phyloP scores from a whole-genome alignment of 108 stramenopile species.

The Pseudonitzschia pungens region DNA sequence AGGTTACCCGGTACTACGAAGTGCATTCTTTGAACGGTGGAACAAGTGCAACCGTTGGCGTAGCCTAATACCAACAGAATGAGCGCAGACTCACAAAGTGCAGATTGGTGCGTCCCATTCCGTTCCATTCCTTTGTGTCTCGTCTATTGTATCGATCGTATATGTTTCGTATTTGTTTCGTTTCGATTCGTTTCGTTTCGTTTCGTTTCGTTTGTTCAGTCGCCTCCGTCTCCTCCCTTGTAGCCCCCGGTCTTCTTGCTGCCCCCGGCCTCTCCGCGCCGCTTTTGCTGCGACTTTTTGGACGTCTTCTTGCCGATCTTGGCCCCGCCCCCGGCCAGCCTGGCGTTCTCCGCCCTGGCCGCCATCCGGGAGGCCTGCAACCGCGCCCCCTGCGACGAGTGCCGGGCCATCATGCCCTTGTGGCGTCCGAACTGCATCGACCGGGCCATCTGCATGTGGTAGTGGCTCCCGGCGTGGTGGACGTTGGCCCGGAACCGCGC shows the following conservation, averaged over 20 bases:
- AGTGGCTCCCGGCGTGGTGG: conserved; percentile 16
- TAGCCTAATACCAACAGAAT: too few relatives aligned
- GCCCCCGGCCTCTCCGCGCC: conserved; percentile 10
- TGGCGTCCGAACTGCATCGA: conserved; percentile 5
- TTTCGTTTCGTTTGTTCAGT: too few relatives aligned
- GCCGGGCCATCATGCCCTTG: conserved; percentile 13
- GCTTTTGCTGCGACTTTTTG: conserved; percentile 5
- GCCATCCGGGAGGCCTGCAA: conserved; percentile 6
- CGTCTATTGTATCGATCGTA: too few relatives aligned
- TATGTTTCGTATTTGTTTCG: too few relatives aligned
- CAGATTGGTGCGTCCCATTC: too few relatives aligned
- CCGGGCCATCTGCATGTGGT: conserved; percentile 5
- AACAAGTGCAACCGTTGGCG: too few relatives aligned
- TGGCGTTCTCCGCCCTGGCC: not conserved
- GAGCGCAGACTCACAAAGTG: too few relatives aligned
- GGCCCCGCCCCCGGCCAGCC: not conserved
- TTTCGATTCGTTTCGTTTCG: not conserved
- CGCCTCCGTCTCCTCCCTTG: not conserved
- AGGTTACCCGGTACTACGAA: too few relatives aligned
- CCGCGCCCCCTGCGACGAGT: conserved; percentile 3
- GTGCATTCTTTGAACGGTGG: too few relatives aligned
- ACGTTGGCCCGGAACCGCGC: conserved; percentile 4
- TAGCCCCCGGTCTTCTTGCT: conserved; percentile 17
- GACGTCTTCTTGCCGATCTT: conserved; percentile 13
- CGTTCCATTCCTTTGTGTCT: too few relatives aligned